Conservation (phyloP, 495 filamentous ascomycete genomes). For the Penicillium fimorum region DNA sequence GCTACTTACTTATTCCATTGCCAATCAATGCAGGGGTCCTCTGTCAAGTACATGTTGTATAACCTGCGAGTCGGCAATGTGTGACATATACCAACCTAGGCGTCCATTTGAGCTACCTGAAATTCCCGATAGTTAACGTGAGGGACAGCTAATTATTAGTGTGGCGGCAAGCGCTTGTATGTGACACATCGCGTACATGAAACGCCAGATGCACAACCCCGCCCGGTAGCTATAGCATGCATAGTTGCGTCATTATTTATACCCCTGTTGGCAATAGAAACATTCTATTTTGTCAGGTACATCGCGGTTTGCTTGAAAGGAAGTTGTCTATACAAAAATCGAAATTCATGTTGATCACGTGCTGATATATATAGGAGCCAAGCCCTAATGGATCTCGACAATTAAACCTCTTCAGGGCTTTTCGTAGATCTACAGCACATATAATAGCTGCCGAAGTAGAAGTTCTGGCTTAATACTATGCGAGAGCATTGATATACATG, state of each 20-base stretch:
- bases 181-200: not conserved
- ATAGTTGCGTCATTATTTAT: not conserved
- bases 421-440: not conserved
- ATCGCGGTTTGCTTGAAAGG: not conserved
- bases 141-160: not conserved
- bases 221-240: not conserved
- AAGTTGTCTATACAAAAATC: not conserved
- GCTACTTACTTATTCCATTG: too few relatives aligned
- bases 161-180: not conserved
- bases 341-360: not conserved
- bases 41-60: not conserved
- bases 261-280: not conserved
- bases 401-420: not conserved
- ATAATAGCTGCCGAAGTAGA: not conserved
- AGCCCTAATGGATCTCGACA: not conserved
- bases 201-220: not conserved
- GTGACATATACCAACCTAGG: not conserved
- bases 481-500: not conserved
- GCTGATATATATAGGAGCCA: not conserved
- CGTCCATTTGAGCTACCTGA: not conserved
- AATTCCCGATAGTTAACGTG: not conserved
- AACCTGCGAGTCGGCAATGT: not conserved
- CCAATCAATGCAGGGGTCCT: not conserved
- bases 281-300: not conserved
- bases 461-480: not conserved